These are phyloP conservation scores for Oligophagozyma castellii DNA, from an alignment of 1,139 yeast genomes.

Conservation along the genomic window DNA sequence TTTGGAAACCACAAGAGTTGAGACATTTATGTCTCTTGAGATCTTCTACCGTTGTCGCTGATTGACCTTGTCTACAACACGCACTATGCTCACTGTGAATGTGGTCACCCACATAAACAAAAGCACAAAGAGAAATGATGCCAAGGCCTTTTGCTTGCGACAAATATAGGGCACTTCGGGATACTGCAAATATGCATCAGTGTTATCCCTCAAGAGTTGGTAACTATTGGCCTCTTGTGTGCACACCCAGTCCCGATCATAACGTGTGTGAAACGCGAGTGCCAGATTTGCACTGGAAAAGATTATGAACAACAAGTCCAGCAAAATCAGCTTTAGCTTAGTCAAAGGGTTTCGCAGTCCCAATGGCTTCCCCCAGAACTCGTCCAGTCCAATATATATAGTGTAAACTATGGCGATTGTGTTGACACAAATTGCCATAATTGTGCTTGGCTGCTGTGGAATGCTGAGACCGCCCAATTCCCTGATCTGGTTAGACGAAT, in stretches of 20 bases:
- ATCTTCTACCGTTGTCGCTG: conserved; percentile 11
- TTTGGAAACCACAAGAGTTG: too few relatives aligned
- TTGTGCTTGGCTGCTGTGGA: conserved; percentile 77
- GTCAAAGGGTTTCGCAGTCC: conserved; percentile 63
- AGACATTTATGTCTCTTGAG: not conserved
- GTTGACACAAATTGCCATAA: conserved; percentile 84
- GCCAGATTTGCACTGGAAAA: conserved; percentile 85
- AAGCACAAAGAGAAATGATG: conserved; percentile 64
- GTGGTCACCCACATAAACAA: conserved; percentile 75
- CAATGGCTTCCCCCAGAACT: conserved; percentile 79
- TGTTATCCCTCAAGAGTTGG: conserved; percentile 16
- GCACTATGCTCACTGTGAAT: conserved; percentile 65
- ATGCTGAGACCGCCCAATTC: not conserved
- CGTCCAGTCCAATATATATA: conserved; percentile 76
- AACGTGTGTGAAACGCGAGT: conserved; percentile 70
- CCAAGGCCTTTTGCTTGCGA: conserved; percentile 63
- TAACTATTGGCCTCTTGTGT: conserved; percentile 21
- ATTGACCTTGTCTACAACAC: conserved; percentile 66
- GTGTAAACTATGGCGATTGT: conserved; percentile 66
- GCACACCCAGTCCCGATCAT: conserved; percentile 78
- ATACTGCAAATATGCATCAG: conserved; percentile 7
- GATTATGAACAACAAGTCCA: conserved; percentile 79
- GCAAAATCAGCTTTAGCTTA: conserved; percentile 60
- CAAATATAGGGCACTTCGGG: conserved; percentile 39
- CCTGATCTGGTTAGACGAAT: conserved; percentile 28